Evolutionary conservation across 169 alveolate genomes (phyloP).

Genomic region (Plasmodium knowlesi): DNA sequence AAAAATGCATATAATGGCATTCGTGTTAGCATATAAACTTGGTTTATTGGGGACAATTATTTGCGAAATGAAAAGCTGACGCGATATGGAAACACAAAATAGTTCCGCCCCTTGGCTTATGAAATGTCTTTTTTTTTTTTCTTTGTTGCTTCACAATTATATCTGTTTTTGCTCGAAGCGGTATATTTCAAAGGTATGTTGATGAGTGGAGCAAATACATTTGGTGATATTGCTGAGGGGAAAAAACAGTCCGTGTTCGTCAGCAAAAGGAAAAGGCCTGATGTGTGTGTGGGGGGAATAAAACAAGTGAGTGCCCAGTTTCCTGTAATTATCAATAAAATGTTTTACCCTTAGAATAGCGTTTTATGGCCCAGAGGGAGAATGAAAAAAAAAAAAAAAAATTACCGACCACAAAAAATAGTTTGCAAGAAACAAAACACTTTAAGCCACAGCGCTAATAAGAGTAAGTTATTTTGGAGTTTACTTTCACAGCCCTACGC

Average conservation of each 20-base stretch:
- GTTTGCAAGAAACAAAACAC: no score
- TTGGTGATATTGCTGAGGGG: neutral
- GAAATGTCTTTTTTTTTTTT: neutral
- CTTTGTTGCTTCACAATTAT: neutral
- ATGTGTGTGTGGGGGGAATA: neutral
- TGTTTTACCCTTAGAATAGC: neutral
- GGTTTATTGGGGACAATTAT: neutral
- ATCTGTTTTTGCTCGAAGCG: neutral
- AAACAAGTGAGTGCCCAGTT: neutral
- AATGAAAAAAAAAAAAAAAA: neutral
- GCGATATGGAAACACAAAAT: neutral
- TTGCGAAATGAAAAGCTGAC: neutral
- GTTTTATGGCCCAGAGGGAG: neutral
- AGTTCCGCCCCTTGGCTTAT: neutral
- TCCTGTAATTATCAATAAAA: neutral
- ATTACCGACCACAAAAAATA: neutral
- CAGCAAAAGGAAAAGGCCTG: neutral
- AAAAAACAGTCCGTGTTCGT: neutral
- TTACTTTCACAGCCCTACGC: neutral
- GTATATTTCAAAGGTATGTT: neutral
- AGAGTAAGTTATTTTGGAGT: neutral
- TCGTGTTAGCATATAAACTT: neutral
- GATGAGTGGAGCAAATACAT: neutral
- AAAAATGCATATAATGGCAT: neutral
- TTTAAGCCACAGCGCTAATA: no score